Conservation (phyloP, 1,284 basidiomycete species). For the Tilletia setariae region DNA sequence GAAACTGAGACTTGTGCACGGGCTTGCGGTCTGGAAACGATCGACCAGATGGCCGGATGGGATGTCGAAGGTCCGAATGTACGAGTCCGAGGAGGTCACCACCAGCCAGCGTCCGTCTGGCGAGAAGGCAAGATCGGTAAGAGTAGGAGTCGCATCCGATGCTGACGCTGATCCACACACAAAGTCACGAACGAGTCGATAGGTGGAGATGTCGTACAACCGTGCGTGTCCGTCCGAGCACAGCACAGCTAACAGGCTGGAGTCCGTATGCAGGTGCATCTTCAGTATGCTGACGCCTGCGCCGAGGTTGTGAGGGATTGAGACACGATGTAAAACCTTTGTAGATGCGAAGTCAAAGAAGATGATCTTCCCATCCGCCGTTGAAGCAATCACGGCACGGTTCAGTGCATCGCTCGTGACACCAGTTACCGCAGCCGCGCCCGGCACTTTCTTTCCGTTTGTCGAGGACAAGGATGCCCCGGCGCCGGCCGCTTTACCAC, state of each 20-base stretch:
- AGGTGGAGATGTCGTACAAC: slow-evolving; percentile 86
- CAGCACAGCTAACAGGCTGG: slow-evolving; percentile 74
- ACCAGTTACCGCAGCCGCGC: slow-evolving; percentile 61
- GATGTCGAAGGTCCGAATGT: slow-evolving; percentile 92
- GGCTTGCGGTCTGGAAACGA: slow-evolving; percentile 81
- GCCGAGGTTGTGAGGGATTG: slow-evolving; percentile 60
- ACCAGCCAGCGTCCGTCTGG: slow-evolving; percentile 92
- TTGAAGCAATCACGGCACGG: slow-evolving; percentile 73
- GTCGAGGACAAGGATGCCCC: neutral
- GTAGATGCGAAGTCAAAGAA: slow-evolving; percentile 94
- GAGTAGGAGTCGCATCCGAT: slow-evolving; percentile 60
- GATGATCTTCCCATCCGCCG: slow-evolving; percentile 76
- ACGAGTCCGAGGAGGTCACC: slow-evolving; percentile 79
- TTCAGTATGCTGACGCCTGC: slow-evolving; percentile 53
- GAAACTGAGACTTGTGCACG: slow-evolving; percentile 85
- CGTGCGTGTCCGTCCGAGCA: slow-evolving; percentile 83
- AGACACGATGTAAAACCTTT: slow-evolving; percentile 63
- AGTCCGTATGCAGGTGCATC: slow-evolving; percentile 76
- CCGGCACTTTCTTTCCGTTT: slow-evolving; percentile 24
- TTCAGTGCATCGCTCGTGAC: slow-evolving; percentile 84
- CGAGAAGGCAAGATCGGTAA: slow-evolving; percentile 64
- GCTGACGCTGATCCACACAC: slow-evolving; percentile 38
- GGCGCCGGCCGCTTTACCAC: neutral
- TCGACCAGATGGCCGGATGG: slow-evolving; percentile 89
- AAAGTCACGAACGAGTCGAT: slow-evolving; percentile 79